Evolutionary conservation across 495 filamentous ascomycete genomes (phyloP).

Genomic region (Aspergillus cristatus): DNA sequence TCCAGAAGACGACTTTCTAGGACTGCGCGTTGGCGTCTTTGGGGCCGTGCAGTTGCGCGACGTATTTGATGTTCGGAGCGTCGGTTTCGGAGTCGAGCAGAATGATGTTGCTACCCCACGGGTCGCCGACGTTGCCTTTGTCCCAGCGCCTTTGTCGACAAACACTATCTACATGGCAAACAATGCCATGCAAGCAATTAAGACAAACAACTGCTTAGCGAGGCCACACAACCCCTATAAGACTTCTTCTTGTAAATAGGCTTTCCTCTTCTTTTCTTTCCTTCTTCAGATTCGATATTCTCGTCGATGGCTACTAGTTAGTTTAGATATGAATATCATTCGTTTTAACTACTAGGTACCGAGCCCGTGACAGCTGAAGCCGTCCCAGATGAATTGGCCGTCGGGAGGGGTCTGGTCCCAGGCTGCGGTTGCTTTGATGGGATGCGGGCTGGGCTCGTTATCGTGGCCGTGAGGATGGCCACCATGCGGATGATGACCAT

Average conservation of each 20-base stretch:
- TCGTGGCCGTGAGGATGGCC: conserved; percentile 3
- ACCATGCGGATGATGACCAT: not conserved
- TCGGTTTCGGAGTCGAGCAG: conserved; percentile 12
- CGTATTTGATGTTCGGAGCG: conserved; percentile 36
- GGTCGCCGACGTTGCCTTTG: conserved; percentile 39
- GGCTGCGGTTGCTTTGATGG: conserved; percentile 4
- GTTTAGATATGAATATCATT: too few relatives aligned
- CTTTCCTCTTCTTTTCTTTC: too few relatives aligned
- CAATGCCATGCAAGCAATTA: too few relatives aligned
- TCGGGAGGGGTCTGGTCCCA: conserved; percentile 21
- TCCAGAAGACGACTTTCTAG: conserved; percentile 44
- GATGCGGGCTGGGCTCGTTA: conserved; percentile 3
- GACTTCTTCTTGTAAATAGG: too few relatives aligned
- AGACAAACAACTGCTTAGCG: too few relatives aligned
- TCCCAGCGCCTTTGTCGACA: conserved; percentile 22
- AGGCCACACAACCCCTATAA: too few relatives aligned
- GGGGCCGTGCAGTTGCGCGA: conserved; percentile 33
- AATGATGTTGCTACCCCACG: conserved; percentile 48
- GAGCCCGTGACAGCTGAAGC: conserved; percentile 26
- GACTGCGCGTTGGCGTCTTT: conserved; percentile 12
- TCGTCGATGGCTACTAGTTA: too few relatives aligned
- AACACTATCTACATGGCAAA: too few relatives aligned
- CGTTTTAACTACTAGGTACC: too few relatives aligned
- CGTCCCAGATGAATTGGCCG: conserved; percentile 12
- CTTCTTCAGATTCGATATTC: too few relatives aligned